Percentiles rank a stretch among this genome's conserved stretches.
Evolutionary conservation across 345 rosid genomes (phyloP).

Genomic region (Lagerstroemia speciosa): DNA sequence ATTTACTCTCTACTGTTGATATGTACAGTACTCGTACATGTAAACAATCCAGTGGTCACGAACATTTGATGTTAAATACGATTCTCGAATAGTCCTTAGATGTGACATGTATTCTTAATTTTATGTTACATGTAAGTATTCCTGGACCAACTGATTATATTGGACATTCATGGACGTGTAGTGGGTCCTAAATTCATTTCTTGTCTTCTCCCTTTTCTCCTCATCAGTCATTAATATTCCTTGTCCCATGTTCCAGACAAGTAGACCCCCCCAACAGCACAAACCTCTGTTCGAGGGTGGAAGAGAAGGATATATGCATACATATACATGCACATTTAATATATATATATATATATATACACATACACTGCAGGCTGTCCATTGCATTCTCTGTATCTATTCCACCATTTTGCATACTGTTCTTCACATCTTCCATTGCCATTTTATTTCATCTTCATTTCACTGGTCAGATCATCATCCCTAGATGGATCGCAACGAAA

Average conservation of each 20-base stretch:
- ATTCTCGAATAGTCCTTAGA: neutral
- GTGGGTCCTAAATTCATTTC: conserved; percentile 44
- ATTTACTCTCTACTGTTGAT: neutral
- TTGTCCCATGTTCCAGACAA: conserved; percentile 2
- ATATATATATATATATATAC: no score
- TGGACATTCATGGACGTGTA: conserved; percentile 22
- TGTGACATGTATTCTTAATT: neutral
- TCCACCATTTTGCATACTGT: neutral
- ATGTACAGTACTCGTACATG: neutral
- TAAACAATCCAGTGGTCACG: neutral
- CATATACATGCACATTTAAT: conserved; percentile 17
- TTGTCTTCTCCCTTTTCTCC: conserved; percentile 23
- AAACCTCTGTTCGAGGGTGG: neutral
- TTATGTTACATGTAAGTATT: neutral
- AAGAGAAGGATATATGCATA: conserved; percentile 21
- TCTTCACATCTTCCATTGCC: neutral
- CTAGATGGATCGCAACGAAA: conserved; percentile 14
- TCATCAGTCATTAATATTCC: conserved; percentile 1
- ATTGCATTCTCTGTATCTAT: neutral
- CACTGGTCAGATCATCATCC: neutral
- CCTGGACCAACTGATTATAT: neutral
- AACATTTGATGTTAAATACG: neutral
- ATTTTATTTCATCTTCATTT: neutral
- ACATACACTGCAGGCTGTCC: conserved; percentile 5
- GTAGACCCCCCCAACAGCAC: conserved; percentile 18